Percentiles rank a stretch among this genome's conserved stretches.
phyloP scores from a whole-genome alignment of 768 basidiomycete species.

The Austroboletus eburneus region DNA sequence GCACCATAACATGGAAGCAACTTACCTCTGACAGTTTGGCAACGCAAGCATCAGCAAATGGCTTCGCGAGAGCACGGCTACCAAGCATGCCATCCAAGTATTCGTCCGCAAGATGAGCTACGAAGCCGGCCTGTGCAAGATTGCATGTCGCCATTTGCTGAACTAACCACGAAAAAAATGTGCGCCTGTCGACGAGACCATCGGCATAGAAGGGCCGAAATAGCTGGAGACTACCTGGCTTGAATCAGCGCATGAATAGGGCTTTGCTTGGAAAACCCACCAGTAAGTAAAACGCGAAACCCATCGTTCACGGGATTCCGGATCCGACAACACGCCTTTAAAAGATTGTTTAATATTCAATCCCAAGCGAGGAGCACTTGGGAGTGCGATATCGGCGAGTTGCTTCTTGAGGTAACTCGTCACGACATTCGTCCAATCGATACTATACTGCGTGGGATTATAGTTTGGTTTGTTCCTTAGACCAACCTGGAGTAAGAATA shows the following conservation, averaged over 20 bases:
- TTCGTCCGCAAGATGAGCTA: slow-evolving; percentile 73
- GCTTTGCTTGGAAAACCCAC: slow-evolving; percentile 34
- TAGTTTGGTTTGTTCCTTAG: slow-evolving; percentile 75
- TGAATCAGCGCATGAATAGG: slow-evolving; percentile 1
- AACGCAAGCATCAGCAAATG: slow-evolving; percentile 69
- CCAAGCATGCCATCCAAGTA: slow-evolving; percentile 67
- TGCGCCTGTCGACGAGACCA: slow-evolving; percentile 72
- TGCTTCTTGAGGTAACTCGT: slow-evolving; percentile 83
- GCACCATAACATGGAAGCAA: too few relatives aligned
- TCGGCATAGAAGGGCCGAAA: slow-evolving; percentile 76
- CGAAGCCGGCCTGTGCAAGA: slow-evolving; percentile 75
- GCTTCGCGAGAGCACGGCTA: slow-evolving; percentile 64
- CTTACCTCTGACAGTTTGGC: slow-evolving; percentile 62
- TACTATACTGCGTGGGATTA: slow-evolving; percentile 77
- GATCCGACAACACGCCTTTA: slow-evolving; percentile 73
- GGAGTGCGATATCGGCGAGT: slow-evolving; percentile 70
- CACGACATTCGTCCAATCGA: slow-evolving; percentile 81
- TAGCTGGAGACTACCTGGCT: slow-evolving; percentile 52
- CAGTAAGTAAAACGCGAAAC: slow-evolving; percentile 75
- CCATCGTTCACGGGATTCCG: slow-evolving; percentile 70
- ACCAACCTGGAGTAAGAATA: slow-evolving; percentile 47
- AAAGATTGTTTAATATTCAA: slow-evolving; percentile 82
- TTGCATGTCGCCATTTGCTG: slow-evolving; percentile 75
- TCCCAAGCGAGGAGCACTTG: slow-evolving; percentile 70
- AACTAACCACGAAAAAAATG: slow-evolving; percentile 76